Evolutionary conservation across 306 rosid genomes (phyloP), one percentile per base, ranked within the genome.

Genomic region (Crotalaria pallida): DNA sequence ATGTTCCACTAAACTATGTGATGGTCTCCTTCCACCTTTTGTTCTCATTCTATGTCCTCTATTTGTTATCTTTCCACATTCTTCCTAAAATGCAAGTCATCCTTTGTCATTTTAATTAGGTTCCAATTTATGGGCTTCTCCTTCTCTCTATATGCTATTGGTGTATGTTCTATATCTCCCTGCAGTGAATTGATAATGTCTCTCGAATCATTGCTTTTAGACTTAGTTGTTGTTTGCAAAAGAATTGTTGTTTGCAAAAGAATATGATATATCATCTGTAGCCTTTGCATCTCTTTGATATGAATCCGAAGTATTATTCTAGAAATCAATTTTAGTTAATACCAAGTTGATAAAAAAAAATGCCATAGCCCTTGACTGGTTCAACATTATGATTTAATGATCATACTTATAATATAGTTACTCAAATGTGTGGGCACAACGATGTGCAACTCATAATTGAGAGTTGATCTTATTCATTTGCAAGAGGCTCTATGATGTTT

Each of bases 401-500:
- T n/a, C n/a, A 1, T 47, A 7, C 23, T 7, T 60, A 10, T 67
- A 72, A 45, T 34, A 9, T 49, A 38, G n/a, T 33, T 61, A 38
- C 65, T 19, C 23, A 48, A 59, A 65, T 7, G 11, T 50, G 31
- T n/a, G n/a, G n/a, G n/a, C n/a, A n/a, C n/a, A n/a, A n/a, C n/a
- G n/a, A n/a, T n/a, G n/a, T n/a, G n/a, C n/a, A n/a, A n/a, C n/a
- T n/a, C n/a, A 49, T 27, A 13, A 19, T 62, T 10, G 36, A 65
- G 31, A 65, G 3, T 17, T 40, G 31, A 63, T 57, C 34, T 58
- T 67, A 18, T 67, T 49, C 10, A 62, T 49, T 80, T 72, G 67
- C 91, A 91, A 97, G 96, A 88, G 99, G 85, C 96, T 95, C 48
- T 81, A 90, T 53, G 96, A 95, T 82, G 91, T 91, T 56, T 65